Evolutionary conservation across 1,139 yeast species (phyloP).

Genomic region (Pneumocystis murina): DNA sequence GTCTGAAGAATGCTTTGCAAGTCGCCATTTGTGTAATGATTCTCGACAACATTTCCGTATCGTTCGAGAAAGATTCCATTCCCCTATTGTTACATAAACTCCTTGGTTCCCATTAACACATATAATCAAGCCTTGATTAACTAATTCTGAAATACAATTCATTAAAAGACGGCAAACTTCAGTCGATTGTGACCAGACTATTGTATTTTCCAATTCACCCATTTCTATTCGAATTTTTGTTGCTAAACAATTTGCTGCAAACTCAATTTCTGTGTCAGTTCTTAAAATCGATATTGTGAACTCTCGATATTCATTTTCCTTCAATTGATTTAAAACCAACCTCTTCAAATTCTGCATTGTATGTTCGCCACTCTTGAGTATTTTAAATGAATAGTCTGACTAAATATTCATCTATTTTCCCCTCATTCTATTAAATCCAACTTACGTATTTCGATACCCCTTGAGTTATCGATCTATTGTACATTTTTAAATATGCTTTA

Average conservation of each 20-base stretch:
- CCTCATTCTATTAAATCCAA: not conserved
- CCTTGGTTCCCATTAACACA: not conserved
- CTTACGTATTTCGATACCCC: not conserved
- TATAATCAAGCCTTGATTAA: constrained; percentile 5
- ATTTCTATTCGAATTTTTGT: constrained; percentile 1
- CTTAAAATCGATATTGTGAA: constrained; percentile 6
- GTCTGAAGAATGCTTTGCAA: not conserved
- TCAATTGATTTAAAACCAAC: constrained; percentile 2
- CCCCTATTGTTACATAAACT: constrained; percentile 4
- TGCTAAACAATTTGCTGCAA: constrained; percentile 4
- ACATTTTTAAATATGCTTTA: not conserved
- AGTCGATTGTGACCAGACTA: not conserved
- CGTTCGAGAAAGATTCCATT: constrained; percentile 7
- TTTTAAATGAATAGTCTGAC: not conserved
- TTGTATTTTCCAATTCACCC: not conserved
- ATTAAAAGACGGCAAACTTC: constrained; percentile 3
- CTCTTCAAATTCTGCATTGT: constrained; percentile 3
- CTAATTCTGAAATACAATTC: constrained; percentile 5
- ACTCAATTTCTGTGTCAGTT: constrained; percentile 3
- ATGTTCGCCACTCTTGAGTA: not conserved
- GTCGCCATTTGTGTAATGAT: not conserved
- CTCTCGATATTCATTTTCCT: not conserved
- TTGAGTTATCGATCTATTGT: not conserved
- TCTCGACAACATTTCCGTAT: constrained; percentile 2
- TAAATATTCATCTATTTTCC: not conserved